Evolutionary conservation across 164 flowering plant genomes (phyloP), one percentile per base, ranked within the genome.

Genomic region (Sextonia rubra): DNA sequence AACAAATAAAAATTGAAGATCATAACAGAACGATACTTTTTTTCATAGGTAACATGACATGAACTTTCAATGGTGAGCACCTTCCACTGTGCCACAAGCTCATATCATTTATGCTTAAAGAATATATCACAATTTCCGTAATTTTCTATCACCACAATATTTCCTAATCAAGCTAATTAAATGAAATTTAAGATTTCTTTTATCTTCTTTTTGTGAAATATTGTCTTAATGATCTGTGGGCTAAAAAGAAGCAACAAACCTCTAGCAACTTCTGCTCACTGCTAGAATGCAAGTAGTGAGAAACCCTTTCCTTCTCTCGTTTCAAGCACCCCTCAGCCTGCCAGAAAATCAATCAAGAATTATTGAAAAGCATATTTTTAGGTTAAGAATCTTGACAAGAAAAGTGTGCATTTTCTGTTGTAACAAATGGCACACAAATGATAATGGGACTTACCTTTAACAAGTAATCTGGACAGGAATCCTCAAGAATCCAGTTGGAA

Each of bases 401-500:
- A 47, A 29, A 11, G 12, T 15, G 37, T 64, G 9, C 5, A 29
- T 37, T 37, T 37, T 8, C 44, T 37, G 1, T 37, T 37, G 44
- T 2, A 64, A 64, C 20, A 15, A 27, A 17, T 30, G 24, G 65
- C 24, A 62, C 26, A 29, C 47, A 27, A 25, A 25, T 18, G 17
- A 52, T 20, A 64, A n/a, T 20, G 17, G n/a, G 67, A 30, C 3
- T 69, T 80, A 86, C 94, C 78, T 91, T 91, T 56, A 84, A 64
- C 96, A 91, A 88, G 76, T 91, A 92, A 69, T 88, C 96, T 56
- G 94, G 96, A 82, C 94, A 92, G 64, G 98, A 91, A 84, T 92
- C 90, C 73, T 91, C 91, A 12, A 80, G 63, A 65, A 92, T 92
- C 98, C 98, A 92, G 78, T 72, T 85, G 61, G 90, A 83, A 72